phyloP scores from a whole-genome alignment of 2,329 filamentous ascomycete genomes.

The Phaeosphaeria sp. region DNA sequence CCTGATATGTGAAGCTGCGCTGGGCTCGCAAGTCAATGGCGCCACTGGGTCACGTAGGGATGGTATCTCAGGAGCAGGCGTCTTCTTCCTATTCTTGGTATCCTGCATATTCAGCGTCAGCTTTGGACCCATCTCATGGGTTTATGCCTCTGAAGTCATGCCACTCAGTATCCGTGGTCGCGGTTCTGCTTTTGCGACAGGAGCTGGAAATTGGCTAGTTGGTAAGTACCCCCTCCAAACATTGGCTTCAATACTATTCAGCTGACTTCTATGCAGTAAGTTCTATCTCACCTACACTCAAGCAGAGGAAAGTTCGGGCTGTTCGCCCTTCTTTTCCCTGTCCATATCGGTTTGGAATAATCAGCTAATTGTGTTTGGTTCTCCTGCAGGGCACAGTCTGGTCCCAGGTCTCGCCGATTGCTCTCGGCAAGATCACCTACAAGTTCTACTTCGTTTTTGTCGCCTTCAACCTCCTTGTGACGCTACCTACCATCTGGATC shows the following conservation, averaged over 20 bases:
- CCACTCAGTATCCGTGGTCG: conserved; percentile 70
- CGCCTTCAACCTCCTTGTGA: conserved; percentile 55
- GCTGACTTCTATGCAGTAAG: too few relatives aligned
- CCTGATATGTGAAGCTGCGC: conserved; percentile 65
- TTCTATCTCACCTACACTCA: too few relatives aligned
- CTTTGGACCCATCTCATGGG: conserved; percentile 58
- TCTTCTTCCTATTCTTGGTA: conserved; percentile 69
- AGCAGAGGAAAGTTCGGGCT: too few relatives aligned
- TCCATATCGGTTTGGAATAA: too few relatives aligned
- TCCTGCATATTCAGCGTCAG: conserved; percentile 45
- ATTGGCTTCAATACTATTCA: too few relatives aligned
- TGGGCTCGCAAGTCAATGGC: conserved; percentile 51
- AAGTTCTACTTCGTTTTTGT: conserved; percentile 67
- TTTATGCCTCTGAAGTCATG: conserved; percentile 70
- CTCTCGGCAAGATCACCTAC: conserved; percentile 57
- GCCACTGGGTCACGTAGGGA: conserved; percentile 43
- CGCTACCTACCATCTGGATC: conserved; percentile 57
- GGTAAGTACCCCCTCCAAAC: too few relatives aligned
- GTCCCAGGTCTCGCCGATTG: conserved; percentile 65
- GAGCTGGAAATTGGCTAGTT: conserved; percentile 66
- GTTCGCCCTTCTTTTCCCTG: too few relatives aligned
- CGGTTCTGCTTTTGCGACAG: conserved; percentile 65
- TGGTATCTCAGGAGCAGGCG: conserved; percentile 64
- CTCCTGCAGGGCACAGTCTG: conserved; percentile 67
- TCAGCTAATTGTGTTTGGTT: too few relatives aligned